Evolutionary conservation across 805 yeast genomes (phyloP).

Genomic region (Yarrowia osloensis): DNA sequence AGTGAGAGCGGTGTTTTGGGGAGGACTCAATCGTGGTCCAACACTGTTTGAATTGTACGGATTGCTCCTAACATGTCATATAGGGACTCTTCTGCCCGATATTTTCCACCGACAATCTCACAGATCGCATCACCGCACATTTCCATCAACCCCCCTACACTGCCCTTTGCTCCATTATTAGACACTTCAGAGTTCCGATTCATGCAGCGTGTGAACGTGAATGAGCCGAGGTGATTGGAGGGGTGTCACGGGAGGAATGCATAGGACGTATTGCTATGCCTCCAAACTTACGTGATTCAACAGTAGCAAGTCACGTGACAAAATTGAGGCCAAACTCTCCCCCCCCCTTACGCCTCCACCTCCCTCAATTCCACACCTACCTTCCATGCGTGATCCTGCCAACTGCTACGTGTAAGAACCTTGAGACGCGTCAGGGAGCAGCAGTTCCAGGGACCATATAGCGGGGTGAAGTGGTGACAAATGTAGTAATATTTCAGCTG

Average conservation of each 20-base stretch:
- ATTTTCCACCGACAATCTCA: too few species aligned
- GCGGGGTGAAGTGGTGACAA: too few species aligned
- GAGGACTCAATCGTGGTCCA: too few species aligned
- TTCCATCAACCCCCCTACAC: not conserved
- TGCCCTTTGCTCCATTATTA: conserved; percentile 6
- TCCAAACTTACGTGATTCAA: too few species aligned
- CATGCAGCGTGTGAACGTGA: conserved; percentile 9
- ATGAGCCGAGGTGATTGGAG: conserved; percentile 23
- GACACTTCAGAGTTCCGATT: not conserved
- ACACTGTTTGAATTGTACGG: too few species aligned
- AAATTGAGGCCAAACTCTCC: not conserved
- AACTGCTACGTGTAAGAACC: conserved; percentile 26
- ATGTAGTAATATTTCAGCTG: not conserved
- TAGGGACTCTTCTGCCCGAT: too few species aligned
- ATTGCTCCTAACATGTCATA: too few species aligned
- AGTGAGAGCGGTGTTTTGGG: too few species aligned
- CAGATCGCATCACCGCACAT: too few species aligned
- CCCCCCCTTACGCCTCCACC: too few species aligned
- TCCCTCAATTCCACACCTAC: not conserved
- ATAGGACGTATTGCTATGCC: too few species aligned
- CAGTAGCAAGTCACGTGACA: not conserved
- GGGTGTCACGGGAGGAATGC: too few species aligned
- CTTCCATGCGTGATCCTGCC: not conserved
- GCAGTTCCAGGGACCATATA: not conserved
- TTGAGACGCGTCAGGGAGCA: conserved; percentile 14